Conservation (phyloP, 257 asterid genomes). For the Rehmannia glutinosa region DNA sequence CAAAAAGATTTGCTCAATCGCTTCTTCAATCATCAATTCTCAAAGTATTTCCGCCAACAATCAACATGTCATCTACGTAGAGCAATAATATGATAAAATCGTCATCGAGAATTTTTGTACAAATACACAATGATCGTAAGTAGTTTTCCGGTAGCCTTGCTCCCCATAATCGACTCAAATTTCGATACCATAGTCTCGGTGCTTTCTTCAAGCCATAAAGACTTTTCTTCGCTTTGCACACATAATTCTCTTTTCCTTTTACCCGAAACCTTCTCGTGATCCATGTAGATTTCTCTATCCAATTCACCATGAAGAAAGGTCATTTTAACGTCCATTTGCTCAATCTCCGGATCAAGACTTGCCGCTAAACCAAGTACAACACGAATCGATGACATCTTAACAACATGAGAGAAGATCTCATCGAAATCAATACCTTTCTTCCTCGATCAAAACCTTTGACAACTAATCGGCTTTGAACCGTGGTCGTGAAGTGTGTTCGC, state of each 20-base stretch:
- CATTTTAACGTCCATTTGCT: slow-evolving; percentile 5
- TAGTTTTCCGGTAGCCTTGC: no score
- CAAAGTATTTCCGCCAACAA: no score
- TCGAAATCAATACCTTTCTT: neutral
- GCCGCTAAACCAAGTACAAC: neutral
- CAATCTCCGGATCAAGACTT: neutral
- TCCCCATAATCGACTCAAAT: neutral
- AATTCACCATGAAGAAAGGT: slow-evolving; percentile 7
- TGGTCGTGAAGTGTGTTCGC: neutral
- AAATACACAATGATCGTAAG: no score
- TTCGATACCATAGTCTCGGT: neutral
- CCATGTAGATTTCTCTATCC: neutral
- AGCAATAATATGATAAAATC: no score
- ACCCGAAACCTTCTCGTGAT: neutral
- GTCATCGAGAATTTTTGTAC: no score
- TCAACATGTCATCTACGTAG: no score
- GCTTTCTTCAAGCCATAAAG: neutral
- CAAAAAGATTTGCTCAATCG: no score
- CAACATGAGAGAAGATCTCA: neutral
- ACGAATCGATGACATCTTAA: neutral
- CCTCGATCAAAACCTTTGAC: neutral
- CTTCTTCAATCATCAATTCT: no score
- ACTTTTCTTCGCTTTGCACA: neutral
- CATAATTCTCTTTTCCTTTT: neutral
- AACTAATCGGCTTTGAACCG: neutral